Percentiles rank a stretch among this genome's conserved stretches.
These are phyloP conservation scores for Magnusiomyces starmeri DNA, from an alignment of 1,139 yeast genomes.

Conservation along the genomic window DNA sequence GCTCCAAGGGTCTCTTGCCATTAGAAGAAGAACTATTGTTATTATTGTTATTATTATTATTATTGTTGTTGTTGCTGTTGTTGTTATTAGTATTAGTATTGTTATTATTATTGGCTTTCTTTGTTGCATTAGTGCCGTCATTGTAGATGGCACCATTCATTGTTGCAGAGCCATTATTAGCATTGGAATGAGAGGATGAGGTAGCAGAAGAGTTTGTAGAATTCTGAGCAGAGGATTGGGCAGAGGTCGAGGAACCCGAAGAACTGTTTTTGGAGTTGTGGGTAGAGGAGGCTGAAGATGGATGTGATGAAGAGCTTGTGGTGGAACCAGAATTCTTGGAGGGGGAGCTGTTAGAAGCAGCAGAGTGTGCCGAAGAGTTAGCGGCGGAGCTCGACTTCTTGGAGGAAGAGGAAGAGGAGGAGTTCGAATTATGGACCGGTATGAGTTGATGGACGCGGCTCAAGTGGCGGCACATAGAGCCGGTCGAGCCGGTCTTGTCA, in stretches of 20 bases:
- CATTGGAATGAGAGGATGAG: too few species aligned
- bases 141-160: too few species aligned
- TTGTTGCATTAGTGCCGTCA: too few species aligned
- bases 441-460: slow-evolving; percentile 14
- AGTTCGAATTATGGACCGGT: slow-evolving; percentile 4
- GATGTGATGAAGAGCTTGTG: not conserved
- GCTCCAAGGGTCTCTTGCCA: not conserved
- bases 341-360: slow-evolving; percentile 2
- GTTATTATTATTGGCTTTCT: not conserved
- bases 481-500: slow-evolving; percentile 18
- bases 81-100: too few species aligned
- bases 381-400: slow-evolving; percentile 6
- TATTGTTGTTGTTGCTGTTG: not conserved
- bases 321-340: not conserved
- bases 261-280: not conserved
- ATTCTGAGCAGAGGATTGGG: too few species aligned
- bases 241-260: too few species aligned
- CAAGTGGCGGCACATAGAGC: slow-evolving; percentile 17
- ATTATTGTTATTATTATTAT: not conserved
- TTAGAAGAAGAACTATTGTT: too few species aligned
- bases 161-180: too few species aligned
- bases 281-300: not conserved
- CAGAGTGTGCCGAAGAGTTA: not conserved
- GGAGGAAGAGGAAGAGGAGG: slow-evolving; percentile 4
- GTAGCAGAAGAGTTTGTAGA: too few species aligned